Evolutionary conservation across 768 basidiomycete genomes (phyloP).

Genomic region (Xerocomellus chrysenteron): DNA sequence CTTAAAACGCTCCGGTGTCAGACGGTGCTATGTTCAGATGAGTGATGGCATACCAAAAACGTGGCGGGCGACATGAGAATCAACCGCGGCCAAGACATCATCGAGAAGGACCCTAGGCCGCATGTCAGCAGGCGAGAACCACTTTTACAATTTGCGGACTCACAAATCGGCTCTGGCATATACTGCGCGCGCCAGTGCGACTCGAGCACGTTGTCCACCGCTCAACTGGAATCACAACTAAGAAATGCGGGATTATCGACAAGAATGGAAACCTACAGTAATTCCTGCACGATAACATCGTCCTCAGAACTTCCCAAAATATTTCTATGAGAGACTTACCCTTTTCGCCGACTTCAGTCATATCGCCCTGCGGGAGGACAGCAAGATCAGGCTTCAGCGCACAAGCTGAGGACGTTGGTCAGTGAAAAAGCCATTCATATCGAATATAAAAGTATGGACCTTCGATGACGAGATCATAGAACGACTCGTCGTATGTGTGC

Average conservation of each 20-base stretch:
- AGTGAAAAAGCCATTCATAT: neutral
- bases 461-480: conserved; percentile 81
- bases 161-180: conserved; percentile 90
- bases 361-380: conserved; percentile 76
- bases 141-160: conserved; percentile 17
- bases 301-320: neutral
- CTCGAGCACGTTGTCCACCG: conserved; percentile 82
- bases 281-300: conserved; percentile 40
- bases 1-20: conserved; percentile 35
- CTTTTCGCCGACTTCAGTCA: conserved; percentile 85
- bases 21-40: neutral
- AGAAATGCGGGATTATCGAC: conserved; percentile 12
- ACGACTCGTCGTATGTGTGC: conserved; percentile 81
- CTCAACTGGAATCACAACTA: conserved; percentile 48
- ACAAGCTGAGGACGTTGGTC: conserved; percentile 52
- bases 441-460: conserved; percentile 37
- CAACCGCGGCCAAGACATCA: conserved; percentile 85
- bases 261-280: conserved; percentile 43
- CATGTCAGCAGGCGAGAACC: neutral
- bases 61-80: conserved; percentile 86
- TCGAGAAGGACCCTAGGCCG: conserved; percentile 68
- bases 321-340: conserved; percentile 38
- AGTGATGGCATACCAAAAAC: conserved; percentile 57
- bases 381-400: conserved; percentile 81
- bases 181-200: conserved; percentile 83